Conservation (phyloP, 2,329 filamentous ascomycete species). For the Neopestalotiopsis clavispora region DNA sequence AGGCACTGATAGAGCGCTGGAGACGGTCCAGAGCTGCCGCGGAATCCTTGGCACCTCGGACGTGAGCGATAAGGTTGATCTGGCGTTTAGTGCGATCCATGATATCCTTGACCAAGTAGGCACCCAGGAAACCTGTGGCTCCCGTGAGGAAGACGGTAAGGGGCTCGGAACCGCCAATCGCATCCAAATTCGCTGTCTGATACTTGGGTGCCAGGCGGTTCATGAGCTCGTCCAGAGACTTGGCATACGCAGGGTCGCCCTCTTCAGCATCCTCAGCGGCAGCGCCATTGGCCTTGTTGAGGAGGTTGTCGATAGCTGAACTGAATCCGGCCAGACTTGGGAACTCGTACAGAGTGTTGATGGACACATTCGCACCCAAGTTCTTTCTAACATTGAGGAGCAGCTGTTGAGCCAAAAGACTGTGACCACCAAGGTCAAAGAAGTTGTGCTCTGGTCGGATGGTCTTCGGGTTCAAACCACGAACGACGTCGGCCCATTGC, state of each 20-base stretch:
- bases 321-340: conserved; percentile 55
- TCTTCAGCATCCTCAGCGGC: conserved; percentile 34
- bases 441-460: conserved; percentile 68
- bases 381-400: conserved; percentile 66
- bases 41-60: conserved; percentile 68
- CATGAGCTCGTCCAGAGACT: conserved; percentile 52
- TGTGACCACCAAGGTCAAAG: conserved; percentile 83
- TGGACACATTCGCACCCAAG: conserved; percentile 59
- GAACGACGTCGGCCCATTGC: conserved; percentile 76
- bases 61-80: conserved; percentile 73
- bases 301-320: conserved; percentile 53
- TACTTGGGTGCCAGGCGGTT: conserved; percentile 44
- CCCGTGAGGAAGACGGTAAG: conserved; percentile 82
- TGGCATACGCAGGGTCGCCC: conserved; percentile 51
- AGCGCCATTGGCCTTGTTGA: conserved; percentile 32
- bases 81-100: conserved; percentile 62
- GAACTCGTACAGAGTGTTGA: conserved; percentile 72
- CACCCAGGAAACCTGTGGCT: conserved; percentile 87
- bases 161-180: conserved; percentile 19
- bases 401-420: conserved; percentile 80
- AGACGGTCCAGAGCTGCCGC: conserved; percentile 68
- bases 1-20: conserved; percentile 70
- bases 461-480: conserved; percentile 69
- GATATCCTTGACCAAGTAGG: conserved; percentile 78
- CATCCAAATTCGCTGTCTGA: conserved; percentile 32